Conservation (phyloP, 2,329 filamentous ascomycete genomes). For the Claviceps purpurea region DNA sequence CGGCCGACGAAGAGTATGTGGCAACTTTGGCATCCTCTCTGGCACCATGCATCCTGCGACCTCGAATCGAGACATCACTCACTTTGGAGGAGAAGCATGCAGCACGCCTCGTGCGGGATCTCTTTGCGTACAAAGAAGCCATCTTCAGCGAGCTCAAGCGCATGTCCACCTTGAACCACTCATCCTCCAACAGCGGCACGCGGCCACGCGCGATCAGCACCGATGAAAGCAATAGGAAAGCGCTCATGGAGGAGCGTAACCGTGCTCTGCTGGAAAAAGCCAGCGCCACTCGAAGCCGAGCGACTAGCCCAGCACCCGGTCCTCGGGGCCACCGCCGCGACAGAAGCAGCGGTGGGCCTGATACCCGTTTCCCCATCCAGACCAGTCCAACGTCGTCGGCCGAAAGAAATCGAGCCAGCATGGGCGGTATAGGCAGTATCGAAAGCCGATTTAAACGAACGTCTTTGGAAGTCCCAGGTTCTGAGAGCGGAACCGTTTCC, state of each 20-base stretch:
- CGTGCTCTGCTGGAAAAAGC: slow-evolving; percentile 62
- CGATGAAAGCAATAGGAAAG: slow-evolving; percentile 88
- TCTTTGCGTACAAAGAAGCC: slow-evolving; percentile 85
- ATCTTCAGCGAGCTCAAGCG: slow-evolving; percentile 96
- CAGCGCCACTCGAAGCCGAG: slow-evolving; percentile 53
- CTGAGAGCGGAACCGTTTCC: slow-evolving; percentile 27
- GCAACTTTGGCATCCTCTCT: slow-evolving; percentile 59
- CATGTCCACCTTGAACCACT: slow-evolving; percentile 56
- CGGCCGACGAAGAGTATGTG: slow-evolving; percentile 80
- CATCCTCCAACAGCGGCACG: slow-evolving; percentile 40
- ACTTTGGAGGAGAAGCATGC: slow-evolving; percentile 94
- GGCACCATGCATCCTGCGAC: slow-evolving; percentile 77
- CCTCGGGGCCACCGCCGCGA: slow-evolving; percentile 60
- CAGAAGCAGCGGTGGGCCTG: slow-evolving; percentile 57
- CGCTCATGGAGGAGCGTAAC: slow-evolving; percentile 86
- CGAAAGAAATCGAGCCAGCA: slow-evolving; percentile 36
- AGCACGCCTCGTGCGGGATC: slow-evolving; percentile 77
- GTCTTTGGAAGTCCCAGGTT: slow-evolving; percentile 71
- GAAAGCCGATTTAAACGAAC: slow-evolving; percentile 39
- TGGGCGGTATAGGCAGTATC: slow-evolving; percentile 32
- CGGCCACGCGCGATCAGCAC: slow-evolving; percentile 82
- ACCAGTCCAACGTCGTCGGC: slow-evolving; percentile 44
- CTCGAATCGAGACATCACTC: slow-evolving; percentile 73
- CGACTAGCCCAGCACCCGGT: slow-evolving; percentile 57
- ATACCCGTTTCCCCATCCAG: slow-evolving; percentile 75